Evolutionary conservation across 495 filamentous ascomycete genomes (phyloP).

Genomic region (Neurospora discreta): DNA sequence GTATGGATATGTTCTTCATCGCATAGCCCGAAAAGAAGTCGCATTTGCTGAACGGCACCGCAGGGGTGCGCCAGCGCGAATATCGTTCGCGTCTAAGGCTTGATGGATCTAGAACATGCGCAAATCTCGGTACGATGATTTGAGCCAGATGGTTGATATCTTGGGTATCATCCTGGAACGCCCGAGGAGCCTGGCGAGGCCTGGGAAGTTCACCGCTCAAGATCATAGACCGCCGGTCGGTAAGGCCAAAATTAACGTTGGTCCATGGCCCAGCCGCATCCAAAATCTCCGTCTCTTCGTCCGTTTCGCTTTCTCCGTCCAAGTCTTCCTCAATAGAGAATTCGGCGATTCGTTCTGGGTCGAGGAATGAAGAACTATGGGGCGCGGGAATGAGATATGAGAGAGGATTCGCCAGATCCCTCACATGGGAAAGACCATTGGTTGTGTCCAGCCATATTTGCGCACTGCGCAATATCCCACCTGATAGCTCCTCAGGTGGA

Average conservation of each 20-base stretch:
- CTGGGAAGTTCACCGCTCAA: not conserved
- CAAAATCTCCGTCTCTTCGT: constrained; percentile 13
- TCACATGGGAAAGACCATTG: constrained; percentile 18
- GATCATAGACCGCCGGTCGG: not conserved
- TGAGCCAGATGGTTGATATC: constrained; percentile 8
- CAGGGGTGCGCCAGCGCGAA: not conserved
- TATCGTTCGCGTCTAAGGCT: not conserved
- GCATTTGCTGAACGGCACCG: not conserved
- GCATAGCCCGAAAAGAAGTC: constrained; percentile 2
- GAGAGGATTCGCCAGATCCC: constrained; percentile 7
- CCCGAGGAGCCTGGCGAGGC: not conserved
- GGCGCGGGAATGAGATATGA: not conserved
- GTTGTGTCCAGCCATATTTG: constrained; percentile 13
- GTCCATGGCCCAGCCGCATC: constrained; percentile 9
- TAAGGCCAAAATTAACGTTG: not conserved
- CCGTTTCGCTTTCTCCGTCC: constrained; percentile 3
- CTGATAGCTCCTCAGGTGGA: constrained; percentile 9
- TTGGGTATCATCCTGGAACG: constrained; percentile 3
- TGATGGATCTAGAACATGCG: not conserved
- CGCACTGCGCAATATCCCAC: not conserved
- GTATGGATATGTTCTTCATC: constrained; percentile 24
- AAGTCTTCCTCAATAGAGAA: not conserved
- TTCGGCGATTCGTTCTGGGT: constrained; percentile 2
- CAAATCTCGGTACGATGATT: constrained; percentile 16
- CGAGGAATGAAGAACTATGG: not conserved